Evolutionary conservation across 345 rosid genomes (phyloP).

Genomic region (Pistacia vera): DNA sequence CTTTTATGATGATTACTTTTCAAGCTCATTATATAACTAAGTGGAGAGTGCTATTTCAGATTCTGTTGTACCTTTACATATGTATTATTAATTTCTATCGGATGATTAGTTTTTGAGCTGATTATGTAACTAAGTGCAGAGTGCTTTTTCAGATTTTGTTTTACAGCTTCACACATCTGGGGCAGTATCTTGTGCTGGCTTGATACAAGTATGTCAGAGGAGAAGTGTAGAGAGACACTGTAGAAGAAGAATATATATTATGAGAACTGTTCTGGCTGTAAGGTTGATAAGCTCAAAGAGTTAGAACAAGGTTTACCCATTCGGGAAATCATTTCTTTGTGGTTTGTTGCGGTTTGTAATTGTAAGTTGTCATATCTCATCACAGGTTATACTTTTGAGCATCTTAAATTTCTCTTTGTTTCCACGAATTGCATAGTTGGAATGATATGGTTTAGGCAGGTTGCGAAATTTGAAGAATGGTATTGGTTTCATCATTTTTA

Average conservation of each 20-base stretch:
- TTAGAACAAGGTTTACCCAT: constrained; percentile 61
- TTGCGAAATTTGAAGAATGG: too few species aligned
- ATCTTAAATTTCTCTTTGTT: not conserved
- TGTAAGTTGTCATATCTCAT: constrained; percentile 30
- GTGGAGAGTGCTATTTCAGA: not conserved
- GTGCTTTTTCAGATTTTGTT: too few species aligned
- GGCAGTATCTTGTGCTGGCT: constrained; percentile 14
- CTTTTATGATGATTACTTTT: not conserved
- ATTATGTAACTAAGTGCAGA: too few species aligned
- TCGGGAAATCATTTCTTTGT: constrained; percentile 52
- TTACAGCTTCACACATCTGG: too few species aligned
- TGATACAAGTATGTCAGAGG: constrained; percentile 32
- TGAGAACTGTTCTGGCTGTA: constrained; percentile 84
- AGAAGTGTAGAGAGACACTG: constrained; percentile 45
- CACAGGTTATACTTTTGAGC: not conserved
- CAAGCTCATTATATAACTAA: too few species aligned
- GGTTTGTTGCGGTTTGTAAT: constrained; percentile 75
- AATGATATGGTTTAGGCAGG: too few species aligned
- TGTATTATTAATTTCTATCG: not conserved
- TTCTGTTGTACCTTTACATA: not conserved
- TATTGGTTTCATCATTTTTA: too few species aligned
- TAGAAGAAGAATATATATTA: constrained; percentile 60
- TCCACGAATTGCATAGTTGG: not conserved
- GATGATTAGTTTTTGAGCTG: not conserved
- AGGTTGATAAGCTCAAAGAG: constrained; percentile 62